Conservation (phyloP, 2,329 filamentous ascomycete species). For the Sphaerulina vaccinii region DNA sequence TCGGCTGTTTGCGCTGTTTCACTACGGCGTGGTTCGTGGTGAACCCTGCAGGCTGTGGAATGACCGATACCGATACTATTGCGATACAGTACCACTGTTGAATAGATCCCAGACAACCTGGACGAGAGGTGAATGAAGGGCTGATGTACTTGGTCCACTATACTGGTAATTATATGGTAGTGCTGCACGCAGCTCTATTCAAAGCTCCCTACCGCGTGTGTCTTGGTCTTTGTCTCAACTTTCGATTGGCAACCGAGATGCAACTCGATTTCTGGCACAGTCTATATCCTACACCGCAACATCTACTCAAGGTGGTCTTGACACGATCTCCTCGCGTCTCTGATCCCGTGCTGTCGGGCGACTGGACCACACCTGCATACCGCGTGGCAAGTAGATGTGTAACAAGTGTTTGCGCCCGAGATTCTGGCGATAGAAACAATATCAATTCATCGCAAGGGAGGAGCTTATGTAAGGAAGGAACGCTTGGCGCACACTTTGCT, state of each 20-base stretch:
- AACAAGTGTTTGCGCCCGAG: neutral
- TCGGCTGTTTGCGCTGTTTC: constrained; percentile 8
- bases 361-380: neutral
- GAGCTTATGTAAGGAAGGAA: neutral
- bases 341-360: constrained; percentile 2
- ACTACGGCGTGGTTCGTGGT: neutral
- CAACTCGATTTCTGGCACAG: constrained; percentile 2
- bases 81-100: too few species aligned
- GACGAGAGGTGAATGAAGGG: too few species aligned
- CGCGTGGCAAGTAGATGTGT: constrained; percentile 2
- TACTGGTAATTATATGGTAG: neutral
- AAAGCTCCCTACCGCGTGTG: too few species aligned
- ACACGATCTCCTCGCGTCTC: neutral
- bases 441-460: neutral
- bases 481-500: too few species aligned
- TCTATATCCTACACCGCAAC: neutral
- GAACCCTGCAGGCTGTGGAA: neutral
- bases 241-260: too few species aligned
- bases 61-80: too few species aligned
- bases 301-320: neutral
- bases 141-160: neutral
- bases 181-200: neutral
- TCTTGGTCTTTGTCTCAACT: too few species aligned
- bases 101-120: too few species aligned
- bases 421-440: neutral